Percentiles rank a stretch among this genome's conserved stretches.
phyloP scores from a whole-genome alignment of 805 yeast species.

The Saturnispora sanitii region DNA sequence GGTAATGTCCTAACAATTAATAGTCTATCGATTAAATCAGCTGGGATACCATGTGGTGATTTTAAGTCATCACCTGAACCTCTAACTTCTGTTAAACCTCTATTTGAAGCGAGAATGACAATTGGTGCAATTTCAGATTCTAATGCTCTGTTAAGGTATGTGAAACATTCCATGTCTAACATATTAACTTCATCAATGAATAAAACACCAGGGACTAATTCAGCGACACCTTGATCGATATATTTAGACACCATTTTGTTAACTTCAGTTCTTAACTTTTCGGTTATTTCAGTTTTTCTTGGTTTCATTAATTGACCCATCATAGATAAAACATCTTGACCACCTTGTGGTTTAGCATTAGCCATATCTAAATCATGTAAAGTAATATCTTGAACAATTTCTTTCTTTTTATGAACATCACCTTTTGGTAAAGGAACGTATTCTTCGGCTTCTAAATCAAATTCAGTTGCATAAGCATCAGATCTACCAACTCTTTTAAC shows the following conservation, averaged over 20 bases:
- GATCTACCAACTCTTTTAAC: constrained; percentile 93
- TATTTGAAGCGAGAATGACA: constrained; percentile 95
- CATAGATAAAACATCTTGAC: constrained; percentile 91
- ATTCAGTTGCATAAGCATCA: constrained; percentile 91
- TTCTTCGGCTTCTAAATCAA: constrained; percentile 96
- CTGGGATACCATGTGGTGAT: constrained; percentile 96
- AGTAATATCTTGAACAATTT: constrained; percentile 95
- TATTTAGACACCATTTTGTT: constrained; percentile 95
- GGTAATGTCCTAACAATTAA: constrained; percentile 80
- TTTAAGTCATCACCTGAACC: constrained; percentile 71
- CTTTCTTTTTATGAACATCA: constrained; percentile 90
- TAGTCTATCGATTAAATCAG: constrained; percentile 87
- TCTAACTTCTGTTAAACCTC: constrained; percentile 88
- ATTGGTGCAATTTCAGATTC: constrained; percentile 96
- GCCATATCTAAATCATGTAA: constrained; percentile 96
- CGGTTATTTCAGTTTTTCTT: constrained; percentile 89
- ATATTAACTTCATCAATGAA: constrained; percentile 98
- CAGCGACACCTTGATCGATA: constrained; percentile 98
- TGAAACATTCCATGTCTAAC: constrained; percentile 95
- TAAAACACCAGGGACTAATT: constrained; percentile 93
- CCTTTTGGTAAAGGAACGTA: constrained; percentile 99
- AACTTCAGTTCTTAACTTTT: constrained; percentile 93
- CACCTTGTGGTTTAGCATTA: constrained; percentile 96
- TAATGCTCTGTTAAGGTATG: constrained; percentile 89
- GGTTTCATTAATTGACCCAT: constrained; percentile 97